Percentiles rank a stretch among this genome's conserved stretches.
Conservation (phyloP, 257 asterid genomes). For the Fraxinus cuspidata region DNA sequence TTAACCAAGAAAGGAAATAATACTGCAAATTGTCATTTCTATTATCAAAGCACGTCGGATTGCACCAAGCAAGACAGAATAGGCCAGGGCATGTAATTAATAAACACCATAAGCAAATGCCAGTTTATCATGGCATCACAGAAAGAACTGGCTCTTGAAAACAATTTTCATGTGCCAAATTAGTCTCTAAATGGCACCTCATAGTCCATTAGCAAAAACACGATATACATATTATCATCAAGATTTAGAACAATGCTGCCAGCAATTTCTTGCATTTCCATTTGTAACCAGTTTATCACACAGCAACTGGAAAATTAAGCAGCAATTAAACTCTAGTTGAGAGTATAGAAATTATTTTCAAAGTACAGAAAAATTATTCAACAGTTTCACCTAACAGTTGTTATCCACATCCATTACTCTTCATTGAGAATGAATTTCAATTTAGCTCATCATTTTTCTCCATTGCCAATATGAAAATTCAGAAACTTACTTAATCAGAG, state of each 20-base stretch:
- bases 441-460: conserved; percentile 16
- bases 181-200: background rate
- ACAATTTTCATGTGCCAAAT: background rate
- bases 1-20: conserved; percentile 4
- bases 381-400: conserved; percentile 27
- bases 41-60: conserved; percentile 9
- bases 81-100: conserved; percentile 16
- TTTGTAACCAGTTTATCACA: background rate
- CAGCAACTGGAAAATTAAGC: conserved; percentile 6
- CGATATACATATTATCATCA: background rate
- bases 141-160: background rate
- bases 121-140: background rate
- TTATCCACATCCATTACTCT: conserved; percentile 40
- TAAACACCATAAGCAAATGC: conserved; percentile 28
- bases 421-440: conserved; percentile 24
- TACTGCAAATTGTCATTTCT: conserved; percentile 16
- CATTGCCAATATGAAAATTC: conserved; percentile 24
- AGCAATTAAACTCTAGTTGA: conserved; percentile 15
- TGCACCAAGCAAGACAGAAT: conserved; percentile 23
- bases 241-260: background rate
- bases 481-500: conserved; percentile 31
- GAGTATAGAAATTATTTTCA: conserved; percentile 1
- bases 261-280: background rate
- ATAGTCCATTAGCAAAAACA: background rate
- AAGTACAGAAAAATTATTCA: conserved; percentile 16